Percentiles rank a stretch among this genome's conserved stretches.
phyloP scores from a whole-genome alignment of 1,284 basidiomycete genomes.

The Pyrrhoderma noxium region DNA sequence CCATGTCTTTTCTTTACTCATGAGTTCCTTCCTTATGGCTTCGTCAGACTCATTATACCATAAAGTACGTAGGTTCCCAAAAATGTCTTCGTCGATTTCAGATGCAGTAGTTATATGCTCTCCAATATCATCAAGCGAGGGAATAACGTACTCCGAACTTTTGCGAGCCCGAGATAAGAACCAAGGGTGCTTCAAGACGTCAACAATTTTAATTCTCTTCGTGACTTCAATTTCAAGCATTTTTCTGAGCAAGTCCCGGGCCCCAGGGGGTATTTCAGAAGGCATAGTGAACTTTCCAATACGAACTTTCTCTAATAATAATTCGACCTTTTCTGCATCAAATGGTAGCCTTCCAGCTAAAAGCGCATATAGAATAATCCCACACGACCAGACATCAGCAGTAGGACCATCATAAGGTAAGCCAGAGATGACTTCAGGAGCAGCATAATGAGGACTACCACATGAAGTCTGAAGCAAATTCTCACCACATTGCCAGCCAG shows the following conservation, averaged over 20 bases:
- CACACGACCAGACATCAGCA: conserved; percentile 98
- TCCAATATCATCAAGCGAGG: conserved; percentile 62
- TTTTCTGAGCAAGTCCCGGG: conserved; percentile 74
- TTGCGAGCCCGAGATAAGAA: conserved; percentile 63
- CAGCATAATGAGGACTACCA: conserved; percentile 95
- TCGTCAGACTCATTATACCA: conserved; percentile 77
- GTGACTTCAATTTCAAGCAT: conserved; percentile 87
- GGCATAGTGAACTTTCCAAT: conserved; percentile 84
- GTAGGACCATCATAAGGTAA: conserved; percentile 83
- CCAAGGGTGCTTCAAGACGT: conserved; percentile 87
- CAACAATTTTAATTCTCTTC: conserved; percentile 81
- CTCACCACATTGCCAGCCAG: conserved; percentile 74
- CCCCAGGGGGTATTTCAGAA: conserved; percentile 63
- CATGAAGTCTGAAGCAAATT: conserved; percentile 85
- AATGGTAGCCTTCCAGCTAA: conserved; percentile 91
- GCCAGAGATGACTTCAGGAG: conserved; percentile 90
- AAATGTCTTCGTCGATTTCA: conserved; percentile 83
- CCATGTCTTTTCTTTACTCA: conserved; percentile 68
- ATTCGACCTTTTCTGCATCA: conserved; percentile 77
- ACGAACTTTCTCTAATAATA: conserved; percentile 80
- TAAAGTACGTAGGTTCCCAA: conserved; percentile 84
- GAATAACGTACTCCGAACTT: conserved; percentile 43
- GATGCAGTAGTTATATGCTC: conserved; percentile 51
- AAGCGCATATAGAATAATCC: conserved; percentile 91
- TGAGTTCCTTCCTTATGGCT: conserved; percentile 63